Percentiles rank a stretch among this genome's conserved stretches.
These are phyloP conservation scores for Neofusicoccum cordaticola DNA, from an alignment of 2,329 filamentous ascomycete species.

Conservation along the genomic window DNA sequence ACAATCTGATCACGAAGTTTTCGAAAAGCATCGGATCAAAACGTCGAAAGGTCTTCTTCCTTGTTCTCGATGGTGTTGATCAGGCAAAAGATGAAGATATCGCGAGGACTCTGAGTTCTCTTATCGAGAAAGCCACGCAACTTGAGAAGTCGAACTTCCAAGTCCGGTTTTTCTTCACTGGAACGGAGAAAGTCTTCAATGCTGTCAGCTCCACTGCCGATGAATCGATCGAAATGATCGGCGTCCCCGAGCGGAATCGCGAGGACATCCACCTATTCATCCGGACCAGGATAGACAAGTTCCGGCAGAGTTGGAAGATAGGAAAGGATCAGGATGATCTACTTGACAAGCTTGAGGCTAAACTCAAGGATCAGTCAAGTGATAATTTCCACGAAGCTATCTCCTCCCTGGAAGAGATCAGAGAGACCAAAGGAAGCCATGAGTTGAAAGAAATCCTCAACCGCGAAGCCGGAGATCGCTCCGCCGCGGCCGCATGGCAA, in stretches of 20 bases:
- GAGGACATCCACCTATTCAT: background rate
- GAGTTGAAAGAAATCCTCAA: background rate
- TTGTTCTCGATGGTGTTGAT: background rate
- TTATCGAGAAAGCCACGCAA: background rate
- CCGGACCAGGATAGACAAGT: too few species aligned
- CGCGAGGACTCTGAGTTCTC: background rate
- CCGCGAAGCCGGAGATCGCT: background rate
- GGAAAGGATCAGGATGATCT: background rate
- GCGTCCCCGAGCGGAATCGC: background rate
- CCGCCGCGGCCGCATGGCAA: background rate
- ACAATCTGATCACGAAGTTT: background rate
- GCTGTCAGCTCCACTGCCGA: background rate
- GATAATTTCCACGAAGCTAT: background rate
- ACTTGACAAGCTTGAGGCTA: background rate
- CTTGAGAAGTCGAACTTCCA: background rate
- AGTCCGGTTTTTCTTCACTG: background rate
- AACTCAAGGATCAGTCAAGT: background rate
- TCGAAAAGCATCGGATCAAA: background rate
- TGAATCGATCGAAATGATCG: background rate
- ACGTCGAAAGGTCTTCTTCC: background rate
- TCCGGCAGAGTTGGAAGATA: background rate
- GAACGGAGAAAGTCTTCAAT: background rate
- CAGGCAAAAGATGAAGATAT: background rate
- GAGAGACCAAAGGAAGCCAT: background rate
- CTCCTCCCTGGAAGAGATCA: background rate